Conservation (phyloP, 2,329 filamentous ascomycete species). For the Trichoderma pleuroti region DNA sequence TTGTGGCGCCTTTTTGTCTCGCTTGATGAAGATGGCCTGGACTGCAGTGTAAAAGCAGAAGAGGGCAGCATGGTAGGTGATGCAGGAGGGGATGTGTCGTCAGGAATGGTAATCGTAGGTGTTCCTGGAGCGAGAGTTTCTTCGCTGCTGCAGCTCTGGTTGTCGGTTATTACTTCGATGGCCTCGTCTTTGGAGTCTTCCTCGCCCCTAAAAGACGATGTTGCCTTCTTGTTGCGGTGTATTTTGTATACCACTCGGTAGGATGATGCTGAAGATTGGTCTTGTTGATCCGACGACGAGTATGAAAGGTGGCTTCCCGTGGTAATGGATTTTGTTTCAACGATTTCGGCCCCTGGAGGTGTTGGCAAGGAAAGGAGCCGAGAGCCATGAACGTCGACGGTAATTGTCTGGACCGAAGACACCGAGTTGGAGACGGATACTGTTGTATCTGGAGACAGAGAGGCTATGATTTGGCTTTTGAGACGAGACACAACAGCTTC, state of each 20-base stretch:
- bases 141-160: neutral
- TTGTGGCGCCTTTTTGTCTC: neutral
- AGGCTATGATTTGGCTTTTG: conserved; percentile 52
- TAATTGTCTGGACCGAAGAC: conserved; percentile 59
- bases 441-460: conserved; percentile 53
- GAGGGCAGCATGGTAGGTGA: conserved; percentile 2
- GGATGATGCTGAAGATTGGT: conserved; percentile 24
- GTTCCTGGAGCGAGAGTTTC: conserved; percentile 2
- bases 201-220: conserved; percentile 38
- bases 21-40: neutral
- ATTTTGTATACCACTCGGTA: conserved; percentile 60
- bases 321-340: conserved; percentile 43
- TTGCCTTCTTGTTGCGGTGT: conserved; percentile 49
- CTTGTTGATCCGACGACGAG: conserved; percentile 23
- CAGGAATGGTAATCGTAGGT: neutral
- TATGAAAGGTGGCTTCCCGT: conserved; percentile 15
- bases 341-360: conserved; percentile 56
- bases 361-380: conserved; percentile 50
- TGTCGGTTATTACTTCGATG: conserved; percentile 20
- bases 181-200: conserved; percentile 29
- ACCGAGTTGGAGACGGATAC: conserved; percentile 59
- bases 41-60: neutral
- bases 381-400: conserved; percentile 58
- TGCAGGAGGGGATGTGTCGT: conserved; percentile 1
- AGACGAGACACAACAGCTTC: conserved; percentile 44